Base-by-base conservation (phyloP, 768 basidiomycete genomes). In the Hygrophorus russula region DNA sequence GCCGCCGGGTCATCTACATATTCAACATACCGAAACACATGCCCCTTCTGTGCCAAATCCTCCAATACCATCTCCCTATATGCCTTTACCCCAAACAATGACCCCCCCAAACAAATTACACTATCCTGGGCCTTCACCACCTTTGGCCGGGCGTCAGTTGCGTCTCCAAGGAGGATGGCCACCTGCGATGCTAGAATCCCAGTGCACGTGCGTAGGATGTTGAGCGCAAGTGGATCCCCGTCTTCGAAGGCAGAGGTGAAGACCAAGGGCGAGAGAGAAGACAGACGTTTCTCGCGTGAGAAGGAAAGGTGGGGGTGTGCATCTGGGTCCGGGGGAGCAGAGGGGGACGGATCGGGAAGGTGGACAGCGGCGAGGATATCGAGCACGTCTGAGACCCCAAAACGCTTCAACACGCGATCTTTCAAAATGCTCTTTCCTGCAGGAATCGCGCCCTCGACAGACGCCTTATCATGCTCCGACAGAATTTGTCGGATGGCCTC, bases 101-200 rank as follows among this genome's bases (percentile, higher is more conserved):
- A 85, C n/a, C 87, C 87, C 7, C 87, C 87, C 45, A 89, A 79
- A 47, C 78, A 86, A 13, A 90, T 53, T 2, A 88, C 70, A 28
- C 75, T 67, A 1, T 78, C 69, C 31, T 62, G 56, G 0, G 84
- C 73, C 34, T 65, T 65, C 39, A 83, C 69, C 0, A 63, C 55
- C 8, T 56, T 63, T 2, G 64, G 61, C 10, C 24, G 27, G 10
- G 9, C 12, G 5, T 53, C 53, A 5, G 49, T 47, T 14, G 49
- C 53, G 5, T 48, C 46, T 6, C 61, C 65, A 24, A 80, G 62
- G 18, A 84, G 62, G 34, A 73, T 58, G 1, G 70, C 63, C 29
- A 87, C 72, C 54, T 82, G 70, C 17, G 70, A 64, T 0, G 76
- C 82, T 37, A 88, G 73, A 34, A 59, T 62, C 5, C 60, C 55